Evolutionary conservation across 495 filamentous ascomycete species (phyloP).

Genomic region (Xylaria grammica): DNA sequence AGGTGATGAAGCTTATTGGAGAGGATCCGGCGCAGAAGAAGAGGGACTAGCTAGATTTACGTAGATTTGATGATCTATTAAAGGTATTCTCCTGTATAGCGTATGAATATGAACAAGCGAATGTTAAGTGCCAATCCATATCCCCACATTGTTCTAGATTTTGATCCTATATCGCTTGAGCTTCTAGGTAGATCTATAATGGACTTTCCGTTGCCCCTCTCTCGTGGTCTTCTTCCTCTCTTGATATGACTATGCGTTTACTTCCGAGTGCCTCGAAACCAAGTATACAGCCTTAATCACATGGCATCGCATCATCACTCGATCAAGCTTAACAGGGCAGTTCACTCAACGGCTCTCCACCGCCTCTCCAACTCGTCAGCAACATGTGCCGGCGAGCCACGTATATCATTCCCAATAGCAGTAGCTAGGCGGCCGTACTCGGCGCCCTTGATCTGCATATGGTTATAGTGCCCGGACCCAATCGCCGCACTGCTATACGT

Average conservation of each 20-base stretch:
- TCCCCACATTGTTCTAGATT: not conserved
- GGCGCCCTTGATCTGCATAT: conserved; percentile 16
- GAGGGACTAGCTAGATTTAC: conserved; percentile 24
- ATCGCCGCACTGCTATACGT: not conserved
- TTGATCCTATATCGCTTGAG: not conserved
- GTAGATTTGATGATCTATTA: not conserved
- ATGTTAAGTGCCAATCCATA: not conserved
- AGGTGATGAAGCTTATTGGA: conserved; percentile 43
- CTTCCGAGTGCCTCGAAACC: not conserved
- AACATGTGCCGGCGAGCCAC: not conserved
- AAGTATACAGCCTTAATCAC: not conserved
- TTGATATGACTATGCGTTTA: not conserved
- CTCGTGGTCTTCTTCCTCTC: not conserved
- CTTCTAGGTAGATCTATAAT: too few species aligned
- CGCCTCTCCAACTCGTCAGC: not conserved
- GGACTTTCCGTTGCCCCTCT: not conserved
- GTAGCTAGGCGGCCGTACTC: not conserved
- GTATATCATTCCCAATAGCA: conserved; percentile 9
- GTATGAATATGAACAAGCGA: not conserved
- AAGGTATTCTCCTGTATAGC: not conserved
- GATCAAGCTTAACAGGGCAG: not conserved
- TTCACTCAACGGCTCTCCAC: conserved; percentile 16
- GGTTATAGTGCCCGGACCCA: conserved; percentile 9
- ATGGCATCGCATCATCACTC: not conserved
- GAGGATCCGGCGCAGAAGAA: conserved; percentile 32